phyloP scores from a whole-genome alignment of 176 grass and related monocot species.

The Typha latifolia region DNA sequence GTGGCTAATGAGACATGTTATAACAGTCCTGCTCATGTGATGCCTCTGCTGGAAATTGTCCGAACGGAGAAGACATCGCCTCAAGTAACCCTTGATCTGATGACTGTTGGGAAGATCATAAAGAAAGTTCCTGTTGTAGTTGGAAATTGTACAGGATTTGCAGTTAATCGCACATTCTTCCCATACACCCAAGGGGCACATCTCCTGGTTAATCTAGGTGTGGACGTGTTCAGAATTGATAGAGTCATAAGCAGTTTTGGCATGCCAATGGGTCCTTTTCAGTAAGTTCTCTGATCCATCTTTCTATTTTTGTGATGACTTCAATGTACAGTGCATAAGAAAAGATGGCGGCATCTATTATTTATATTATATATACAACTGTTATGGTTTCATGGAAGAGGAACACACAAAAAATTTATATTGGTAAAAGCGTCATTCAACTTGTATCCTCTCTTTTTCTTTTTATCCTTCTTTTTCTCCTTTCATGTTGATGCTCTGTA shows the following conservation, averaged over 20 bases:
- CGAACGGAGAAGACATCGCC: conserved; percentile 88
- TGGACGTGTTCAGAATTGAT: conserved; percentile 85
- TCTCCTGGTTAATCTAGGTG: conserved; percentile 71
- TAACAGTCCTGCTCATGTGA: conserved; percentile 94
- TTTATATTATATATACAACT: no score
- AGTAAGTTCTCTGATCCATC: conserved; percentile 40
- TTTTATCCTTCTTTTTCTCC: background rate
- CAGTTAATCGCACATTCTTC: conserved; percentile 96
- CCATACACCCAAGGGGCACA: conserved; percentile 72
- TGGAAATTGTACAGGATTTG: conserved; percentile 94
- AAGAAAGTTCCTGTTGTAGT: conserved; percentile 97
- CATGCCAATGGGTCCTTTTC: conserved; percentile 99
- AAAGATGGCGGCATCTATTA: no score
- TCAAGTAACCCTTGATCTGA: conserved; percentile 85
- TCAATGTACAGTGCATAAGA: background rate
- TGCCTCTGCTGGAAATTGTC: conserved; percentile 98
- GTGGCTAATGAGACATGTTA: conserved; percentile 19
- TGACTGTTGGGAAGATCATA: conserved; percentile 84
- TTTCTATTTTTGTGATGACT: background rate
- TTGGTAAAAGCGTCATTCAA: no score
- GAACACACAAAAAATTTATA: no score
- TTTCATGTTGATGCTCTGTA: background rate
- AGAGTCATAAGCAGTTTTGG: conserved; percentile 70
- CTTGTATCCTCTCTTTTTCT: background rate
- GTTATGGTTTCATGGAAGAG: no score